These are phyloP conservation scores for Pseudocercospora vitis DNA, from an alignment of 2,329 filamentous ascomycete species.

Conservation along the genomic window DNA sequence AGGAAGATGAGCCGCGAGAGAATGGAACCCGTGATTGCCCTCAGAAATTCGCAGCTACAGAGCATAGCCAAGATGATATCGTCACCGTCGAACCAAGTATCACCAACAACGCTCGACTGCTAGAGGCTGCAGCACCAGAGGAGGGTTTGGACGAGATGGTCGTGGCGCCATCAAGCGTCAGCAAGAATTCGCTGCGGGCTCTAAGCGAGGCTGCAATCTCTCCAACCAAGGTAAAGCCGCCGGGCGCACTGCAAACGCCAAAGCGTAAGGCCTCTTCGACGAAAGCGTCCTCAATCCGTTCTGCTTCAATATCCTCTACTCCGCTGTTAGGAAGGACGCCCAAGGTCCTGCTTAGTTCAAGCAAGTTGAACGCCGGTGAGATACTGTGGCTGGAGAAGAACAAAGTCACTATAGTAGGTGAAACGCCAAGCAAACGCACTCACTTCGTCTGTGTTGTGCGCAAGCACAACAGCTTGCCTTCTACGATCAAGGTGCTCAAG, in stretches of 20 bases:
- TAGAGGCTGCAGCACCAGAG: not conserved
- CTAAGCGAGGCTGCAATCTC: not conserved
- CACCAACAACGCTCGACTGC: not conserved
- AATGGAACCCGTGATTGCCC: no score
- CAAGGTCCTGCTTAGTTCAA: conserved; percentile 30
- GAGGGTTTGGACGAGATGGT: conserved; percentile 11
- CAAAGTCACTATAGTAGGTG: conserved; percentile 34
- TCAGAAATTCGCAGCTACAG: not conserved
- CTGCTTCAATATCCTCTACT: conserved; percentile 8
- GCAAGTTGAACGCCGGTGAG: conserved; percentile 17
- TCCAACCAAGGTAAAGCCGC: not conserved
- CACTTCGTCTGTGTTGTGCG: conserved; percentile 41
- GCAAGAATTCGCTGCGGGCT: not conserved
- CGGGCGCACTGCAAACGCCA: not conserved
- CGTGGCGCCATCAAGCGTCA: not conserved
- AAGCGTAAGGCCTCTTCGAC: not conserved
- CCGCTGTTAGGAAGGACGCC: conserved; percentile 9
- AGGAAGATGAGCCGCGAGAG: no score
- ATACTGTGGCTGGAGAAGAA: conserved; percentile 39
- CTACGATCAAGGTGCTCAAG: conserved; percentile 49
- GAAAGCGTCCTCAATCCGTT: not conserved
- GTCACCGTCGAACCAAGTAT: not conserved
- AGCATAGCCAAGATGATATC: conserved; percentile 13
- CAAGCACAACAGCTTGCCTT: conserved; percentile 40
- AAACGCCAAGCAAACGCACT: conserved; percentile 36